Evolutionary conservation across 2,329 filamentous ascomycete genomes (phyloP).

Genomic region (Thermochaetoides dissita): DNA sequence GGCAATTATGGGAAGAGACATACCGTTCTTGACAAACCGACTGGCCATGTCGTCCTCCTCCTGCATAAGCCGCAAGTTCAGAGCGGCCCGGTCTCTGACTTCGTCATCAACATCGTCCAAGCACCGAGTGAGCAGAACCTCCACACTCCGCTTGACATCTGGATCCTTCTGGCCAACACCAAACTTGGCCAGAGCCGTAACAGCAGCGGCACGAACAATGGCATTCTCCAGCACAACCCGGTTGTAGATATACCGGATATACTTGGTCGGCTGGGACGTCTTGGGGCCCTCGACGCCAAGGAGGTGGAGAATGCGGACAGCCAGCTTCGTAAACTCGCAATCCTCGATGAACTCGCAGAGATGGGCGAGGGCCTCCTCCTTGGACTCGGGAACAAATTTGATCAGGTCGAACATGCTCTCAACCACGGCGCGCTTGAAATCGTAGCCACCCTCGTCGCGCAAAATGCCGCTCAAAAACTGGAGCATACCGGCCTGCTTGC

Average conservation of each 20-base stretch:
- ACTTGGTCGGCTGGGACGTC: conserved; percentile 92
- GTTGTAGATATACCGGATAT: conserved; percentile 99
- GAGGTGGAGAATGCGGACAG: conserved; percentile 86
- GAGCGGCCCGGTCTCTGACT: conserved; percentile 83
- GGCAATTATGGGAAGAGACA: conserved; percentile 13
- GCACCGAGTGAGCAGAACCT: conserved; percentile 82
- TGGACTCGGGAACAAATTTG: conserved; percentile 89
- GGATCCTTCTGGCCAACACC: conserved; percentile 92
- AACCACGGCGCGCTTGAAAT: conserved; percentile 94
- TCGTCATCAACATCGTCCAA: conserved; percentile 96
- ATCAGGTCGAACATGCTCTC: conserved; percentile 99
- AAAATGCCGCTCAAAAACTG: conserved; percentile 94
- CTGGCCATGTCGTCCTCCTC: conserved; percentile 78
- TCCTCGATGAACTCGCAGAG: conserved; percentile 99
- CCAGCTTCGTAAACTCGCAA: conserved; percentile 96
- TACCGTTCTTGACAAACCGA: conserved; percentile 87
- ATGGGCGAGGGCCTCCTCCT: conserved; percentile 73
- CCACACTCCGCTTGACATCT: conserved; percentile 91
- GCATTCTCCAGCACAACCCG: conserved; percentile 94
- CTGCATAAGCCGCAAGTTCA: conserved; percentile 84
- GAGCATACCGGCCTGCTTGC: conserved; percentile 95
- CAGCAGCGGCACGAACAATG: conserved; percentile 84
- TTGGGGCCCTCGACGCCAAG: conserved; percentile 90
- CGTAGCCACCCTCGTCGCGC: conserved; percentile 91
- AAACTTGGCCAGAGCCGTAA: conserved; percentile 92